A percentile compares a stretch with the other conserved stretches of the same genome.
phyloP scores from a whole-genome alignment of 208 protist species.

The Phytomonas sp. region DNA sequence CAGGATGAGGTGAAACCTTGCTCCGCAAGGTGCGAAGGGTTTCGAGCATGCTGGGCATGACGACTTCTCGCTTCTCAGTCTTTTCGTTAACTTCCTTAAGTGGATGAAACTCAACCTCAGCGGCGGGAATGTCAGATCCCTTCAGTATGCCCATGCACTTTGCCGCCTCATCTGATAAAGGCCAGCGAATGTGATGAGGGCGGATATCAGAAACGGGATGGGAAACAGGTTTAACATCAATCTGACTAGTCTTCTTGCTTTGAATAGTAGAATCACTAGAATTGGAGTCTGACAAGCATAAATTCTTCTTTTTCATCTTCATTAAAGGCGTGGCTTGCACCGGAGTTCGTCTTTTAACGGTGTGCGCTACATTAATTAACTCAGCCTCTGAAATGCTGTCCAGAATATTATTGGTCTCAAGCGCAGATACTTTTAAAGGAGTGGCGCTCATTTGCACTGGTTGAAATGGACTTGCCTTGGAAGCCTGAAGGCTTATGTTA shows the following conservation, averaged over 20 bases:
- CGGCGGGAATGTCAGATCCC: constrained; percentile 17
- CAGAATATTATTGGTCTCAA: neutral
- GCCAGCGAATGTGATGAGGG: constrained; percentile 13
- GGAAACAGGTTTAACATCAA: neutral
- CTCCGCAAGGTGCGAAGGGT: constrained; percentile 38
- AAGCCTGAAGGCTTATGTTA: neutral
- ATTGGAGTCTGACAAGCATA: neutral
- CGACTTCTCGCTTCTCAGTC: constrained; percentile 11
- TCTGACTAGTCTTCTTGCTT: neutral
- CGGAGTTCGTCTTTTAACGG: neutral
- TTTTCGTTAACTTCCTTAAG: neutral
- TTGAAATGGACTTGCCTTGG: neutral
- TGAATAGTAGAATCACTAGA: neutral
- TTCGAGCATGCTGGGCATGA: constrained; percentile 67
- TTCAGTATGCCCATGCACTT: constrained; percentile 28
- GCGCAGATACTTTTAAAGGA: neutral
- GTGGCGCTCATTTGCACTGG: neutral
- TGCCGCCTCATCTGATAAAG: constrained; percentile 13
- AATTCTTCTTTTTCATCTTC: neutral
- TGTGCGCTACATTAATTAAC: constrained; percentile 6
- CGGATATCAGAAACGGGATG: neutral
- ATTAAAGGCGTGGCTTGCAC: neutral
- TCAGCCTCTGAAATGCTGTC: neutral
- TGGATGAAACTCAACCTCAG: constrained; percentile 8
- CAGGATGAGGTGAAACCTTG: neutral